Conservation (phyloP, 1,284 basidiomycete species). For the Microbotryum violaceum region DNA sequence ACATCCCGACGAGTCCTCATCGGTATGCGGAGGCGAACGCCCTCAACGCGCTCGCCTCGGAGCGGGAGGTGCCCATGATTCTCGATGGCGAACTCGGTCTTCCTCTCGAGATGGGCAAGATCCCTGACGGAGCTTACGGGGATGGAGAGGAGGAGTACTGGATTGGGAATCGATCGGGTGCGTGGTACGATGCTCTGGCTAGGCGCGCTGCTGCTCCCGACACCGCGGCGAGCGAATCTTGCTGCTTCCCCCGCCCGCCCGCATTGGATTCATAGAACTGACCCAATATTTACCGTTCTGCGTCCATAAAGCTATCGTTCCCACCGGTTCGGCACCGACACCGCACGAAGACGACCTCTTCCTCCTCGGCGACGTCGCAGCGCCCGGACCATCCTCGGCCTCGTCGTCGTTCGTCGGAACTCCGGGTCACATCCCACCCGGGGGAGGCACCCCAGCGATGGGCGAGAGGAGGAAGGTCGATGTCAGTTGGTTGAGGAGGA, state of each 20-base stretch:
- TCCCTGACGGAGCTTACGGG: conserved; percentile 66
- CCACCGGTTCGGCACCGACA: not conserved
- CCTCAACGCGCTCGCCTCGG: conserved; percentile 66
- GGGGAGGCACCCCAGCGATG: conserved; percentile 1
- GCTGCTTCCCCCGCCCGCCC: too few species aligned
- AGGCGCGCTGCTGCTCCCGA: too few species aligned
- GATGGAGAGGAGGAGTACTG: conserved; percentile 52
- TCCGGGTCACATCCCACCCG: conserved; percentile 13
- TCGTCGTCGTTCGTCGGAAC: conserved; percentile 26
- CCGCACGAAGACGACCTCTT: conserved; percentile 32
- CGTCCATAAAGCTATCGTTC: not conserved
- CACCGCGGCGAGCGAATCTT: too few species aligned
- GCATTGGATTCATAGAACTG: not conserved
- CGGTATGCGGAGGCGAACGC: conserved; percentile 80
- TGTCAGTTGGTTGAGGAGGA: conserved; percentile 81
- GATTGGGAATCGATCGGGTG: conserved; percentile 21
- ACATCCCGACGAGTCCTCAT: conserved; percentile 73
- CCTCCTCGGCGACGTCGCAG: conserved; percentile 20
- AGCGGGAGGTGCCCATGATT: conserved; percentile 79
- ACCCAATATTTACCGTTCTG: not conserved
- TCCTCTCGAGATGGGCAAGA: conserved; percentile 72
- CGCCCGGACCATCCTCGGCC: conserved; percentile 16
- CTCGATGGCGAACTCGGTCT: conserved; percentile 90
- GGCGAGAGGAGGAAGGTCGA: conserved; percentile 43
- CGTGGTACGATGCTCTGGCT: not conserved